Conservation (phyloP, 202 grass and related monocot species). For the Elaeis oleifera region DNA sequence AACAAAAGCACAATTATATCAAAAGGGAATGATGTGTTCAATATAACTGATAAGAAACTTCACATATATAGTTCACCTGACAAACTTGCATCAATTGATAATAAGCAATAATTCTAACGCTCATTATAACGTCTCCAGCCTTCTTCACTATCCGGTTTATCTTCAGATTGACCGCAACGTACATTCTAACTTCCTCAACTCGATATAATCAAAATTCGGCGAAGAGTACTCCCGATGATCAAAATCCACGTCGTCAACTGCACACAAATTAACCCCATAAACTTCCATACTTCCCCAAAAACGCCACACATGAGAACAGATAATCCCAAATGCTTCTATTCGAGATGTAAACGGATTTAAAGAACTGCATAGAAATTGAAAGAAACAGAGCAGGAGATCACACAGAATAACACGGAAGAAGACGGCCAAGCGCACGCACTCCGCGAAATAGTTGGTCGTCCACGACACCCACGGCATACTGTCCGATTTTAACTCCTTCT, state of each 20-base stretch:
- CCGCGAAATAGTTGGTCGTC: conserved; percentile 7
- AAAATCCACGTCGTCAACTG: conserved; percentile 10
- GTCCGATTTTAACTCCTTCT: not conserved
- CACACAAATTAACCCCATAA: not conserved
- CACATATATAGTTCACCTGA: conserved; percentile 27
- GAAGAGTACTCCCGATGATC: not conserved
- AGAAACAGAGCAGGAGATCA: not conserved
- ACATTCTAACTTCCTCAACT: conserved; percentile 29
- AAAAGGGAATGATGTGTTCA: no score
- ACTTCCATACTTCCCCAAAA: not conserved
- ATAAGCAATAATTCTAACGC: conserved; percentile 40
- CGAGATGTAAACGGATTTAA: not conserved
- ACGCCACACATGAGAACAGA: not conserved
- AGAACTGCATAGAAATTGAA: not conserved
- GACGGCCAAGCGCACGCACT: conserved; percentile 19
- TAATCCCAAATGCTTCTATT: no score
- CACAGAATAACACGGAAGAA: conserved; percentile 45
- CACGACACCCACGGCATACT: conserved; percentile 25
- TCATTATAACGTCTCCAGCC: conserved; percentile 33
- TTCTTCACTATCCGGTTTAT: conserved; percentile 18
- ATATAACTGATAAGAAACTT: no score
- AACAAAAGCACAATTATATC: no score
- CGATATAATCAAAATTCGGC: not conserved
- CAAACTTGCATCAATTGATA: conserved; percentile 40
- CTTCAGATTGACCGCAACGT: conserved; percentile 29